phyloP scores from a whole-genome alignment of 2,329 filamentous ascomycete genomes.

The Exophiala dermatitidis region DNA sequence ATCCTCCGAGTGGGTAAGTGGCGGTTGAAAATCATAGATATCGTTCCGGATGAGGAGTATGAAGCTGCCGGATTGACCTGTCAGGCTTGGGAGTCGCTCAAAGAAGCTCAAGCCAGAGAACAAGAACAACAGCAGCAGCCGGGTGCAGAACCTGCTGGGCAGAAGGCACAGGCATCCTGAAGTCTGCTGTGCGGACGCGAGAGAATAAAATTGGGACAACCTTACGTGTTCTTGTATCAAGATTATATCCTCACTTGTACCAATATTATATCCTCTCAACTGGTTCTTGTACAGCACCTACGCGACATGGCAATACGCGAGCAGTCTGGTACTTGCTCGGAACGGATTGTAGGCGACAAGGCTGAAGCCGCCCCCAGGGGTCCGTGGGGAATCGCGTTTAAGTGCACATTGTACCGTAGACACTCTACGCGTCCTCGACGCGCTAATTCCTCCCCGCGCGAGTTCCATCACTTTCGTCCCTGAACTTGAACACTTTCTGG shows the following conservation, averaged over 20 bases:
- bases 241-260: not conserved
- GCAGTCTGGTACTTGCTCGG: not conserved
- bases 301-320: not conserved
- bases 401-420: no score
- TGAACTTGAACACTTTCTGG: no score
- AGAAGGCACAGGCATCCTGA: not conserved
- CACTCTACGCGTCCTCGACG: slow-evolving; percentile 4
- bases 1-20: slow-evolving; percentile 54
- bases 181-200: not conserved
- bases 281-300: no score
- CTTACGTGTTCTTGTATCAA: not conserved
- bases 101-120: not conserved
- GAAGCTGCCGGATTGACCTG: slow-evolving; percentile 40
- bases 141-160: not conserved
- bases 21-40: slow-evolving; percentile 51
- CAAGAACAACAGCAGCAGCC: not conserved
- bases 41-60: slow-evolving; percentile 50
- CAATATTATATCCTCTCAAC: not conserved
- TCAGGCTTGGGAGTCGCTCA: slow-evolving; percentile 45
- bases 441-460: slow-evolving; percentile 3
- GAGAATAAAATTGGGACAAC: not conserved
- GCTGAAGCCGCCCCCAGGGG: not conserved
- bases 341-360: not conserved
- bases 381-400: no score
- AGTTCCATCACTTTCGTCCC: not conserved